A percentile compares a stretch with the other conserved stretches of the same genome.
phyloP scores from a whole-genome alignment of 768 basidiomycete genomes.

The Russula virescens region DNA sequence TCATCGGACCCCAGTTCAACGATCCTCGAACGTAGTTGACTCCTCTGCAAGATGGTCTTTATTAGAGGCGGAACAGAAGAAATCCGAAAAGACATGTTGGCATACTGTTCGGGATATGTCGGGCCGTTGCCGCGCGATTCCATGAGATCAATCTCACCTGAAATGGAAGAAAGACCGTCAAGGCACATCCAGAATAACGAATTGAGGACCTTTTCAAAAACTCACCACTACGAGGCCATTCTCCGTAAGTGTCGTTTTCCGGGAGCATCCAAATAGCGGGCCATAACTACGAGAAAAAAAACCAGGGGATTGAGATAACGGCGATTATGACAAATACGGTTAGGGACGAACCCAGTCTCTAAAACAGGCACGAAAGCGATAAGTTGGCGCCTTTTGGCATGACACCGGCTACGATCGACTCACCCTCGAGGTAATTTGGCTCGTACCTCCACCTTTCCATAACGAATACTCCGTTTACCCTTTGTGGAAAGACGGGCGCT shows the following conservation, averaged over 20 bases:
- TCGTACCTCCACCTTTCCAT: constrained; percentile 76
- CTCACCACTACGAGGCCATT: constrained; percentile 60
- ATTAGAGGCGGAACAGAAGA: constrained; percentile 24
- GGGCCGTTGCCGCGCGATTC: constrained; percentile 47
- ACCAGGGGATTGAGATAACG: not conserved
- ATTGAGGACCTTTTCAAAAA: not conserved
- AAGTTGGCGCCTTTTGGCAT: constrained; percentile 5
- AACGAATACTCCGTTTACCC: constrained; percentile 64
- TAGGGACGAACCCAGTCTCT: constrained; percentile 20
- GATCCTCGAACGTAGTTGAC: constrained; percentile 39
- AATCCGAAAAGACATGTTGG: not conserved
- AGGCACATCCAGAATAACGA: not conserved
- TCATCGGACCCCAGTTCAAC: constrained; percentile 46
- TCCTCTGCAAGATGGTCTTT: constrained; percentile 29
- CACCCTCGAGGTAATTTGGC: constrained; percentile 78
- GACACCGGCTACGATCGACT: constrained; percentile 19
- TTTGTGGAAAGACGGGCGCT: constrained; percentile 76
- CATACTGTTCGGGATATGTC: constrained; percentile 40
- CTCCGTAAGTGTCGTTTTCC: constrained; percentile 56
- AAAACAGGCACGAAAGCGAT: not conserved
- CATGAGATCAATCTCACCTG: constrained; percentile 71
- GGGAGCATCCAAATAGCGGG: constrained; percentile 83
- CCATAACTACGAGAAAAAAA: constrained; percentile 43
- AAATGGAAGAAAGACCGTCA: constrained; percentile 26
- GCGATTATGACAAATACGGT: not conserved